Evolutionary conservation across 495 filamentous ascomycete species (phyloP), one percentile per base, ranked within the genome.

Genomic region (Penicillium nucicola): DNA sequence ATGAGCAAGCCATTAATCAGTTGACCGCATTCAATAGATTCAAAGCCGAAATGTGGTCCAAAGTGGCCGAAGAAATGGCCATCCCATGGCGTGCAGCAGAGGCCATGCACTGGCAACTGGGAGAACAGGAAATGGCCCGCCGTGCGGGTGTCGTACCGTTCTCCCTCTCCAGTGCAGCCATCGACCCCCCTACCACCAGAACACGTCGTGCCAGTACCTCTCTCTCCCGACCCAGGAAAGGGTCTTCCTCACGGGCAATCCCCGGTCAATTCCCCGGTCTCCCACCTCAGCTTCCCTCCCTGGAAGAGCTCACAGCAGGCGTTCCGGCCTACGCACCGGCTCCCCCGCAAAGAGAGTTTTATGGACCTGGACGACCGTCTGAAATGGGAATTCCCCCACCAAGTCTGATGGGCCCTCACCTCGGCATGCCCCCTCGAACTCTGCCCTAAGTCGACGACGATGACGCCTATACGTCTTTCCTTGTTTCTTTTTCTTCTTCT

Each of bases 51-150:
- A 96, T 98, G 89, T 98, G 93, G 93, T 83, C 85, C 37, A 89
- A 89, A 57, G 84, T 98, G 5, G 88, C 90, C 30, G 86, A 88
- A 65, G 93, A 98, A 71, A 91, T 98, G 86, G 83, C 82, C n/a
- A 85, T 97, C 56, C 93, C 93, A 20, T 98, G 92, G 92, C 83
- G 92, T 45, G 88, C 93, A 6, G 92, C 88, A 25, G 93, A 98
- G 71, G 89, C 88, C 13, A 96, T 96, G 92, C 93, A 98, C 70
- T 98, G 93, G 93, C 87, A 95, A 60, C 70, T 98, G 15, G 93
- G 93, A 44, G 92, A 96, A 66, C 74, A 81, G 56, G 93, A 97
- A 50, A 97, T 98, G 88, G 89, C 89, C 28, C 79, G 85, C 47
- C 86, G 90, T 48, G 90, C 90, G n/a, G 89, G 90, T 14, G 86